Percentiles rank a stretch among this genome's conserved stretches.
These are phyloP conservation scores for Salix viminalis DNA, from an alignment of 345 rosid species.

Conservation along the genomic window DNA sequence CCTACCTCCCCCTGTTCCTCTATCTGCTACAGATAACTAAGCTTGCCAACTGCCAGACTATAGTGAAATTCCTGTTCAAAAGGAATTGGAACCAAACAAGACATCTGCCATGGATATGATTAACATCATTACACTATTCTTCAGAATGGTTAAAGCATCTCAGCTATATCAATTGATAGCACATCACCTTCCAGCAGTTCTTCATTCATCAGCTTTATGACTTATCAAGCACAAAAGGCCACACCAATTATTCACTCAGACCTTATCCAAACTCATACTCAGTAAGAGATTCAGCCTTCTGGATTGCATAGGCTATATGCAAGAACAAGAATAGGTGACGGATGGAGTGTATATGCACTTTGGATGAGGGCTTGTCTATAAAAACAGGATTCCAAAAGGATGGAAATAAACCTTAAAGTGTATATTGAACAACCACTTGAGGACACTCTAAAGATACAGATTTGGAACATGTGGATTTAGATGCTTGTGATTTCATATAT, in stretches of 20 bases:
- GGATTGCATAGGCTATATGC: neutral
- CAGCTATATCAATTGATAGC: neutral
- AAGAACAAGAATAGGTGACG: neutral
- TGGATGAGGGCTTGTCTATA: neutral
- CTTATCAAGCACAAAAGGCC: neutral
- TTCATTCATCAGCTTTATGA: neutral
- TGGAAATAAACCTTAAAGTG: too few species aligned
- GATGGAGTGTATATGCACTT: neutral
- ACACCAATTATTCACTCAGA: neutral
- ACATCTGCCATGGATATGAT: neutral
- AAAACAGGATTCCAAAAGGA: neutral
- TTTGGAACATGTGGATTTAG: neutral
- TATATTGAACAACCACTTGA: neutral
- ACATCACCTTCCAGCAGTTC: neutral
- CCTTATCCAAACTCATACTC: neutral
- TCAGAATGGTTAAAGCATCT: neutral
- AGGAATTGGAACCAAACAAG: neutral
- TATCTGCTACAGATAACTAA: neutral
- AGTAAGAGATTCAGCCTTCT: neutral
- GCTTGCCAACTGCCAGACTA: neutral
- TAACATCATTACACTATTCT: neutral
- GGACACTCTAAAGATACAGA: neutral
- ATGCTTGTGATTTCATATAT: neutral
- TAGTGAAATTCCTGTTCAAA: neutral
- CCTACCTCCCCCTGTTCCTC: neutral